A percentile compares a stretch with the other conserved stretches of the same genome.
Evolutionary conservation across 352 stramenopile species (phyloP).

Genomic region (Globisporangium echinulatum): DNA sequence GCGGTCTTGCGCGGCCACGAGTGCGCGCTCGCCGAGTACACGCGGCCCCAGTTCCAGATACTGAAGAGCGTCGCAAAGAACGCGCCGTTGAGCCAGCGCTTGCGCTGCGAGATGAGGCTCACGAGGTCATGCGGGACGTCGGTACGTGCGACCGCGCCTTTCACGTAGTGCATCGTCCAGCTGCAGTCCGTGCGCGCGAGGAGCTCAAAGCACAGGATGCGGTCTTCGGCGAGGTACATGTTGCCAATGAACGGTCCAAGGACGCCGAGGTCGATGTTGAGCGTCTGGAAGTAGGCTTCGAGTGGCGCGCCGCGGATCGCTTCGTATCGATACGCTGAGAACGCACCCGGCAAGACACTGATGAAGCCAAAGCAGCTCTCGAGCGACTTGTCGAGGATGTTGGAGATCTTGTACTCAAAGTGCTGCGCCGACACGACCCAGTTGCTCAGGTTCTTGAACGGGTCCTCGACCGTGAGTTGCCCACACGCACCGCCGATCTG

Average conservation of each 20-base stretch:
- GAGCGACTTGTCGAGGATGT: conserved; percentile 83
- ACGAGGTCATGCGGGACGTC: conserved; percentile 81
- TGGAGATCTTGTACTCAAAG: conserved; percentile 90
- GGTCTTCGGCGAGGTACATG: conserved; percentile 86
- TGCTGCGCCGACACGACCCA: conserved; percentile 84
- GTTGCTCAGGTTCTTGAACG: conserved; percentile 78
- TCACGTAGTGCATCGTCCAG: conserved; percentile 88
- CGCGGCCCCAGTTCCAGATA: conserved; percentile 79
- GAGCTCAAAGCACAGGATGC: conserved; percentile 83
- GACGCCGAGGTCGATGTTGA: conserved; percentile 73
- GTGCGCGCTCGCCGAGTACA: conserved; percentile 81
- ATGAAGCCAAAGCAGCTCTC: conserved; percentile 87
- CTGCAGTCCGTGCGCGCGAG: conserved; percentile 74
- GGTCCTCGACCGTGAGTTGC: conserved; percentile 77
- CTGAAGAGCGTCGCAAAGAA: conserved; percentile 87
- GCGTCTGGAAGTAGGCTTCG: conserved; percentile 82
- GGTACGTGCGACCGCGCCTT: conserved; percentile 73
- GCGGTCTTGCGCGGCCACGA: conserved; percentile 61
- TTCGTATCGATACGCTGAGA: conserved; percentile 81
- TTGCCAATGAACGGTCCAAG: conserved; percentile 82
- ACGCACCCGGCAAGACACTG: conserved; percentile 77
- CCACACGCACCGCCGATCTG: conserved; percentile 81
- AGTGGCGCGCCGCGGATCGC: conserved; percentile 73
- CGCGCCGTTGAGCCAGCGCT: conserved; percentile 81
- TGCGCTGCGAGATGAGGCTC: conserved; percentile 78